phyloP scores from a whole-genome alignment of 2,329 filamentous ascomycete species.

The Didymella pinodella region DNA sequence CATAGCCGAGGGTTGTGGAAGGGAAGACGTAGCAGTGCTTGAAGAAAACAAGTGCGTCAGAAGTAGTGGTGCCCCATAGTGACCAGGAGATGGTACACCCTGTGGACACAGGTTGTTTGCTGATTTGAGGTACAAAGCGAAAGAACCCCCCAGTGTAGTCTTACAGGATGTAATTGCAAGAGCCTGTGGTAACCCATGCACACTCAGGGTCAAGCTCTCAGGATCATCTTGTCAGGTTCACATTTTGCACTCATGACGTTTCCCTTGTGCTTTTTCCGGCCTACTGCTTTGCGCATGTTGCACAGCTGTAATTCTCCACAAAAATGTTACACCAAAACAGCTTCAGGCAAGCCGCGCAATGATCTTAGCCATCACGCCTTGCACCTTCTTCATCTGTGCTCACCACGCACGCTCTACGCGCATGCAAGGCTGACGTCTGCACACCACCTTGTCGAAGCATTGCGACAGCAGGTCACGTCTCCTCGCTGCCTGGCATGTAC shows the following conservation, averaged over 20 bases:
- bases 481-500: constrained; percentile 32
- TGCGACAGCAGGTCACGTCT: constrained; percentile 33
- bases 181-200: neutral
- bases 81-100: no score
- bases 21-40: neutral
- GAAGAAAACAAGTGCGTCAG: neutral
- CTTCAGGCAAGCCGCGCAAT: constrained; percentile 16
- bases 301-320: constrained; percentile 17
- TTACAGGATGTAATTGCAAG: neutral
- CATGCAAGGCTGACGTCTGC: constrained; percentile 34
- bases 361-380: constrained; percentile 5
- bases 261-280: constrained; percentile 61
- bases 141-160: neutral
- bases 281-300: constrained; percentile 54
- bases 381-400: constrained; percentile 16
- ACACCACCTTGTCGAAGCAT: constrained; percentile 15
- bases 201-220: neutral
- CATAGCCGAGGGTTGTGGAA: neutral
- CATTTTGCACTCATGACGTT: constrained; percentile 52
- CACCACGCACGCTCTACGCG: constrained; percentile 17
- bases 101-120: neutral
- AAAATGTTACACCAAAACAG: constrained; percentile 13
- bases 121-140: neutral
- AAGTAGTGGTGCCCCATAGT: neutral
- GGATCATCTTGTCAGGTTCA: neutral